Evolutionary conservation across 768 basidiomycete genomes (phyloP).

Genomic region (Hypsizygus marmoreus): DNA sequence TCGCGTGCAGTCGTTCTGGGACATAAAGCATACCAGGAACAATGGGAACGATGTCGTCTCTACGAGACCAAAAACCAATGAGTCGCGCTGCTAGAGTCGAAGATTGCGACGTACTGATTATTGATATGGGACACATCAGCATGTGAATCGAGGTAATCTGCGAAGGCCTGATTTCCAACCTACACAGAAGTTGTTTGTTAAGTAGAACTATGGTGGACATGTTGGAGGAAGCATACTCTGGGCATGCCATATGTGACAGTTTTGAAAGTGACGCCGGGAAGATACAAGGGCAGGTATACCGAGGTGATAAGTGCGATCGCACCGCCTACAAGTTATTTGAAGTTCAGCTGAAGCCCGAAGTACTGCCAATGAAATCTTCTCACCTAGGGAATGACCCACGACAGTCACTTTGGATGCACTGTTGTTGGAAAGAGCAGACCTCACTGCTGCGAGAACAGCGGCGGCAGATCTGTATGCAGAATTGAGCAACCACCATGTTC

Average conservation of each 20-base stretch:
- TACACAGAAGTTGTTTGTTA: slow-evolving; percentile 12
- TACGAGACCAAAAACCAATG: slow-evolving; percentile 10
- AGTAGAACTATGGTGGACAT: background rate
- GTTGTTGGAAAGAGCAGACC: slow-evolving; percentile 17
- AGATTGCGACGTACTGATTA: slow-evolving; percentile 33
- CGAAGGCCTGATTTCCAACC: slow-evolving; percentile 58
- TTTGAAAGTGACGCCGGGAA: slow-evolving; percentile 23
- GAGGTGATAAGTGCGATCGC: slow-evolving; percentile 40
- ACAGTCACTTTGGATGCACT: slow-evolving; percentile 20
- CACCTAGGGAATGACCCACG: slow-evolving; percentile 39
- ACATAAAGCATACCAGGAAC: slow-evolving; percentile 22
- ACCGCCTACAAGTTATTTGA: slow-evolving; percentile 26
- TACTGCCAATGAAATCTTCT: too few species aligned
- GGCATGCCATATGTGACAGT: slow-evolving; percentile 20
- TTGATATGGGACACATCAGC: slow-evolving; percentile 46
- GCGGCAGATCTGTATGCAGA: slow-evolving; percentile 21
- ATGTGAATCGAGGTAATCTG: slow-evolving; percentile 50
- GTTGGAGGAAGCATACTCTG: slow-evolving; percentile 13
- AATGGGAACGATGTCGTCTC: slow-evolving; percentile 33
- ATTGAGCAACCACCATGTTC: background rate
- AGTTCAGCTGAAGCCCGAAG: background rate
- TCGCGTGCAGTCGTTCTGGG: slow-evolving; percentile 1
- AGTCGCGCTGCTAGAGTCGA: background rate
- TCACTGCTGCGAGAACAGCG: slow-evolving; percentile 24
- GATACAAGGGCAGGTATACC: slow-evolving; percentile 37